Base-by-base conservation (phyloP, 2,329 filamentous ascomycete genomes). In the Fusarium sp. region DNA sequence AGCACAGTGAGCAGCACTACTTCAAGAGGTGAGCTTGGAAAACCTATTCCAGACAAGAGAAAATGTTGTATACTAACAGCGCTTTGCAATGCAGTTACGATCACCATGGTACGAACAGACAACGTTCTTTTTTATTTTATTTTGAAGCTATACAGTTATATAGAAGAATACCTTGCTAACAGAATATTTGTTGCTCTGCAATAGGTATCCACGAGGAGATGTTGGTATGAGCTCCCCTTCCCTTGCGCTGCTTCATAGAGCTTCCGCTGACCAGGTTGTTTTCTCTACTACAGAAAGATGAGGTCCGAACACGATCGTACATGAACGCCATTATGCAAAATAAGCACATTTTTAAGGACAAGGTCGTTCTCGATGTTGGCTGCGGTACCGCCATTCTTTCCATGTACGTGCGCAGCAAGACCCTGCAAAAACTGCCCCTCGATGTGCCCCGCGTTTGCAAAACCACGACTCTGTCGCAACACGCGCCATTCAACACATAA, bases 251-350 rank as follows among this genome's bases (percentile, higher is more conserved):
- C 56, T 54, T 42, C 59, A 45, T 34, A 54, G 59, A 57, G 54
- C 60, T 42, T 51, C 59, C 45, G 66, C 74, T 78, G 65, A 77
- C 69, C 49, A 57, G 29, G 11, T 52, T 61, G 24, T 47, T 48
- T 37, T 46, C 25, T 49, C 65, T 46, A 71, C 59, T 69, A 49
- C 78, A 97, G 93, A 98, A 98, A 91, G 96, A 99, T 84, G 96
- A 99, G 83, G 94, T 99, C 67, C 94, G 96, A 74, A 99, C 96
- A 61, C 89, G 90, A 81, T 97, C 94, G 67, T 99, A 99, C 87
- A 95, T 97, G 86, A 95, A 98, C 81, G 90, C 96, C 53, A 98
- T 99, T 80, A 91, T 97, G 80, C 94, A 98, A 83, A 99, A 98
- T 86, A 92, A 91, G 82, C 96, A 98, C 74, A 93, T 97, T 70